Conservation (phyloP, 2,329 filamentous ascomycete species). For the Penicillium oxalicum region DNA sequence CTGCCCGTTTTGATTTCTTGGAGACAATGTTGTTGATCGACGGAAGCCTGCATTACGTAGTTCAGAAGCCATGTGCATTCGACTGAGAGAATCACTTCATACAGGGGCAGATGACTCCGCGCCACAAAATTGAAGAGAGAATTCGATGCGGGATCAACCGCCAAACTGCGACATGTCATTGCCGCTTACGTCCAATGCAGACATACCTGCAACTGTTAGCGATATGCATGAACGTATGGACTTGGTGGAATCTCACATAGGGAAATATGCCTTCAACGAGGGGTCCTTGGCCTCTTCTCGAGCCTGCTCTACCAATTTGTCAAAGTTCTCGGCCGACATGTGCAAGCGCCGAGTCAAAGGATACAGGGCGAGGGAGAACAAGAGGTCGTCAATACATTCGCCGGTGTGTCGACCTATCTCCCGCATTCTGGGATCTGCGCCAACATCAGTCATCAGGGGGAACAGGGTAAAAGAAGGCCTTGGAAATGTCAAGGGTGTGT, state of each 20-base stretch:
- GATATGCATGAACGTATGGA: background rate
- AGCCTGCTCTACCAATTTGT: constrained; percentile 33
- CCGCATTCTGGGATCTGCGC: constrained; percentile 37
- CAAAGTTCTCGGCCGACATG: constrained; percentile 37
- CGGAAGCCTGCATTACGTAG: too few species aligned
- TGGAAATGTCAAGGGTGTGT: too few species aligned
- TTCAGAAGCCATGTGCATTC: too few species aligned
- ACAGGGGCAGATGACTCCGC: too few species aligned
- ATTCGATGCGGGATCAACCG: too few species aligned
- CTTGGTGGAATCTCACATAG: constrained; percentile 31
- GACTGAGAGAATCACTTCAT: too few species aligned
- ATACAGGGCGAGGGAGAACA: constrained; percentile 40
- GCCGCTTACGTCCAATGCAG: constrained; percentile 38
- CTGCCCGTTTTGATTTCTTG: too few species aligned
- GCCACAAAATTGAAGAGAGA: too few species aligned
- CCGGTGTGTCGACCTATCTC: constrained; percentile 39
- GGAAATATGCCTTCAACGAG: constrained; percentile 41
- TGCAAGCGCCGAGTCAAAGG: constrained; percentile 40
- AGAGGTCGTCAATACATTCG: constrained; percentile 32
- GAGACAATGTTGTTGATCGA: too few species aligned
- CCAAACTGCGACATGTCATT: background rate
- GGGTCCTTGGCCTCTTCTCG: constrained; percentile 34
- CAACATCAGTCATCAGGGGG: constrained; percentile 14
- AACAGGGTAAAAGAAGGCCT: background rate
- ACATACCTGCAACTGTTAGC: constrained; percentile 35